Conservation (phyloP, 2,329 filamentous ascomycete species). For the Fusarium armeniacum region DNA sequence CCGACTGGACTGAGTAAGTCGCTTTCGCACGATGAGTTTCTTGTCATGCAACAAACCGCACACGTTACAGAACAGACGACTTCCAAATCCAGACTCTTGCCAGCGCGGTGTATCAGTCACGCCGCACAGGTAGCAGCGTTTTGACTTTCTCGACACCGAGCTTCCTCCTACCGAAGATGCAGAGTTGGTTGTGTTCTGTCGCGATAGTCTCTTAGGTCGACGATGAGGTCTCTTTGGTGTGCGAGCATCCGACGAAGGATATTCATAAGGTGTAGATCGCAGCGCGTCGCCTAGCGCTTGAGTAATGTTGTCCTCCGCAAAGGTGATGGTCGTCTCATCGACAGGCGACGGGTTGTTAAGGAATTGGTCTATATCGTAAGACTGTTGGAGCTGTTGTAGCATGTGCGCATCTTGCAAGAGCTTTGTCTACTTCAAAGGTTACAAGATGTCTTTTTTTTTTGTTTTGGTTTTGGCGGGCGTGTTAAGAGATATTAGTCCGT, state of each 20-base stretch:
- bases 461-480: background rate
- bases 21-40: background rate
- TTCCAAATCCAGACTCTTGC: background rate
- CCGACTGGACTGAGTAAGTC: background rate
- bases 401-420: conserved; percentile 8
- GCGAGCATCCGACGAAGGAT: background rate
- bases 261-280: background rate
- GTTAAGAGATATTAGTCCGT: background rate
- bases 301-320: background rate
- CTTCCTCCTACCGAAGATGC: background rate
- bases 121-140: background rate
- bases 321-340: background rate
- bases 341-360: background rate
- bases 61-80: background rate
- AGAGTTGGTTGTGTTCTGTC: background rate
- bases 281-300: background rate
- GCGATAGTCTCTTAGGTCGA: background rate
- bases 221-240: background rate
- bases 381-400: background rate
- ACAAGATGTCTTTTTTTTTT: background rate
- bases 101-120: background rate
- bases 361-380: conserved; percentile 6
- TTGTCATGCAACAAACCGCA: background rate
- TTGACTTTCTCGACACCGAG: background rate
- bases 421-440: conserved; percentile 1